A percentile compares a stretch with the other conserved stretches of the same genome.
Evolutionary conservation across 2,329 filamentous ascomycete species (phyloP).

Genomic region (Huntiella bhutanensis): DNA sequence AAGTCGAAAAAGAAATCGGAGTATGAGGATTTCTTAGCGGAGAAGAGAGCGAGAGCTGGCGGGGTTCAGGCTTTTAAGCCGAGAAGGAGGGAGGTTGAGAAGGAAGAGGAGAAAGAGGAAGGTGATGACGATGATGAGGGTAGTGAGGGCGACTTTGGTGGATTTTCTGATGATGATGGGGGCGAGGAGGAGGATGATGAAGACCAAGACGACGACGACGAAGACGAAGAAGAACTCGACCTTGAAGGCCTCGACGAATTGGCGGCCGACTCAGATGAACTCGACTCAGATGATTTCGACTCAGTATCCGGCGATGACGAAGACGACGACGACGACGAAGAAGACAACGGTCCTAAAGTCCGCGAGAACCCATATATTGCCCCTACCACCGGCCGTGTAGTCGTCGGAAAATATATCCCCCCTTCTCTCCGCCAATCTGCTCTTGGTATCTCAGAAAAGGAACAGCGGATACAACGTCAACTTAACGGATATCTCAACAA

Average conservation of each 20-base stretch:
- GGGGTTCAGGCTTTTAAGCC: neutral
- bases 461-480: constrained; percentile 50
- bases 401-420: constrained; percentile 62
- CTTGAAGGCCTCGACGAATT: neutral
- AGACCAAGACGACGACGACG: neutral
- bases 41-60: constrained; percentile 3
- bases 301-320: neutral
- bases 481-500: constrained; percentile 82
- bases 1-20: constrained; percentile 42
- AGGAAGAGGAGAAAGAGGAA: neutral
- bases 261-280: neutral
- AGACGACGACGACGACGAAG: constrained; percentile 16
- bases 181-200: neutral
- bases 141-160: neutral
- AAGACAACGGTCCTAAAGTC: constrained; percentile 19
- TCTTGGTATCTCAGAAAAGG: constrained; percentile 46
- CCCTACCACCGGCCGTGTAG: constrained; percentile 31
- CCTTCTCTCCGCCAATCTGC: constrained; percentile 54
- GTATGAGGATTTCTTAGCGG: constrained; percentile 39
- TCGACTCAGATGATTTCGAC: constrained; percentile 6
- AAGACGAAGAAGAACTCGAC: neutral
- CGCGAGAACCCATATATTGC: constrained; percentile 82
- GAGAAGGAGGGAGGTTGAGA: neutral
- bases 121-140: neutral
- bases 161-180: constrained; percentile 1